Percentiles rank a stretch among this genome's conserved stretches.
phyloP scores from a whole-genome alignment of 805 yeast species.

The Myxozyma geophila region DNA sequence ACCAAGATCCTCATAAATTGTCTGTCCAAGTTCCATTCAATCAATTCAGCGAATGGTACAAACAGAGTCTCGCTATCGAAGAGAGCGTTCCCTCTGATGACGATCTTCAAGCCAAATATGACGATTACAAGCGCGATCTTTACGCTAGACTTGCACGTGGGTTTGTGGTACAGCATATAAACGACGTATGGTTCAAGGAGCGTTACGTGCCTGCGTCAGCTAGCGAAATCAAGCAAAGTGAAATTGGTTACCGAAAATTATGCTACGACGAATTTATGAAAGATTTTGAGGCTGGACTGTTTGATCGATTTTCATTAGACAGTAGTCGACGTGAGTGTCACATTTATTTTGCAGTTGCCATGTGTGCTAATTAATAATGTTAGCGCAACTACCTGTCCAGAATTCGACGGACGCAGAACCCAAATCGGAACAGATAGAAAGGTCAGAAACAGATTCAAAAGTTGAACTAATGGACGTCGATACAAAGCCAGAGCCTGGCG shows the following conservation, averaged over 20 bases:
- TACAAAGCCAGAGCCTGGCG: neutral
- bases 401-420: conserved; percentile 4
- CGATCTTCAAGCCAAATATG: conserved; percentile 19
- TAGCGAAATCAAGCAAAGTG: neutral
- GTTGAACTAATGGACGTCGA: neutral
- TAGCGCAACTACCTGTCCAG: conserved; percentile 11
- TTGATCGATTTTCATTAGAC: conserved; percentile 30
- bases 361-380: neutral
- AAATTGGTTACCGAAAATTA: conserved; percentile 16
- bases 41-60: conserved; percentile 31
- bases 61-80: conserved; percentile 13
- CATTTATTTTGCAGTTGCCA: neutral
- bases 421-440: neutral
- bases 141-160: conserved; percentile 36
- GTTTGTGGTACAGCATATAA: conserved; percentile 30
- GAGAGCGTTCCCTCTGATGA: conserved; percentile 8
- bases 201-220: conserved; percentile 23
- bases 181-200: conserved; percentile 38
- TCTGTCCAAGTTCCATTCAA: conserved; percentile 24
- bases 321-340: conserved; percentile 19
- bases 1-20: conserved; percentile 28
- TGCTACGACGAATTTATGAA: conserved; percentile 22
- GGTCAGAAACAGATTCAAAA: neutral
- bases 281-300: conserved; percentile 28
- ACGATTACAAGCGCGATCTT: conserved; percentile 29